These are phyloP conservation scores for Skeletonema tropicum DNA, from an alignment of 108 stramenopile species.

Conservation along the genomic window DNA sequence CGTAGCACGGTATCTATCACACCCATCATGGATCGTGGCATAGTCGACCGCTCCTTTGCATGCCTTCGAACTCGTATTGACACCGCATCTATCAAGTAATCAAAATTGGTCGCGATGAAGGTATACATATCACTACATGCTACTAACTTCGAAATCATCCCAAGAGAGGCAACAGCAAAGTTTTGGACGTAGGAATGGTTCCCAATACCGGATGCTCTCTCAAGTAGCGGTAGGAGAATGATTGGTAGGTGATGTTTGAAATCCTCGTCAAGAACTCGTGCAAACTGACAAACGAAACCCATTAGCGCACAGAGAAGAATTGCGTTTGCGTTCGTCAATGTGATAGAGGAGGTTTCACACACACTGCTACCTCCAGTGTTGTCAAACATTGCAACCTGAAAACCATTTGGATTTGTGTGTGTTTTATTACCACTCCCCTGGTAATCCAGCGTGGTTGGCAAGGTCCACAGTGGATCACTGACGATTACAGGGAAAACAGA, in stretches of 20 bases:
- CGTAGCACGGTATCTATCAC: slow-evolving; percentile 40
- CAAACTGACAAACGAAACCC: slow-evolving; percentile 35
- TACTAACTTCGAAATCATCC: slow-evolving; percentile 17
- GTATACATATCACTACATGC: slow-evolving; percentile 21
- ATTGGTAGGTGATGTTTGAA: slow-evolving; percentile 30
- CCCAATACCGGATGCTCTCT: slow-evolving; percentile 38
- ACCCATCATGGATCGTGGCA: slow-evolving; percentile 38
- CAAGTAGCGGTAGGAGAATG: slow-evolving; percentile 49
- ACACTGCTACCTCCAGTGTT: not conserved
- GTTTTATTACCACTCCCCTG: not conserved
- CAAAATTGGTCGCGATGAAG: slow-evolving; percentile 46
- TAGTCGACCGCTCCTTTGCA: slow-evolving; percentile 19
- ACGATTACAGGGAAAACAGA: slow-evolving; percentile 44
- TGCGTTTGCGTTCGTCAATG: slow-evolving; percentile 48
- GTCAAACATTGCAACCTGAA: not conserved
- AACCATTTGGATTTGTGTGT: not conserved
- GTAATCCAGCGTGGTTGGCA: slow-evolving; percentile 26
- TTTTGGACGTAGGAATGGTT: slow-evolving; percentile 50
- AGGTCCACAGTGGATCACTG: slow-evolving; percentile 45
- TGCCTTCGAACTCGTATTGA: slow-evolving; percentile 35
- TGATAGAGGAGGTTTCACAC: slow-evolving; percentile 17
- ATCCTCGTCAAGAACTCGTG: slow-evolving; percentile 23
- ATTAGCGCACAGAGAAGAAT: slow-evolving; percentile 44
- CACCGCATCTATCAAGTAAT: slow-evolving; percentile 51
- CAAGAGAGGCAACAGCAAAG: slow-evolving; percentile 25